Conservation (phyloP, 2,329 filamentous ascomycete species). For the Annulohypoxylon truncatum region DNA sequence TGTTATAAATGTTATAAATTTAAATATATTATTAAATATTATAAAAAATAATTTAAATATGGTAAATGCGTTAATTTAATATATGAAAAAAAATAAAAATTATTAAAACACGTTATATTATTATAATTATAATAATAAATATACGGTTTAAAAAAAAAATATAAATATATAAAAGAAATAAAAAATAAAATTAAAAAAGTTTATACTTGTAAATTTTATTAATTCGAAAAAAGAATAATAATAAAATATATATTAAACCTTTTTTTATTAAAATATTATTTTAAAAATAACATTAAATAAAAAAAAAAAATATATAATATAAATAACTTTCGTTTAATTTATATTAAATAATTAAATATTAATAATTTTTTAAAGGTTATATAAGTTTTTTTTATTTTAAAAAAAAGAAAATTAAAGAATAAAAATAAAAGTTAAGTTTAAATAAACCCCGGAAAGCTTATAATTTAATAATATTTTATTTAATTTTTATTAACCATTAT, state of each 20-base stretch:
- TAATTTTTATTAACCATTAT: too few relatives aligned
- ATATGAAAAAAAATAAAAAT: background rate
- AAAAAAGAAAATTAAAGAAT: too few relatives aligned
- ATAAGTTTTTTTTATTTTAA: too few relatives aligned
- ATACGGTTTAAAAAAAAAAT: background rate
- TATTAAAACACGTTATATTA: background rate
- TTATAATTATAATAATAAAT: background rate
- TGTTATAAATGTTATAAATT: background rate
- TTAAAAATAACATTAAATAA: background rate
- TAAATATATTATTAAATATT: background rate
- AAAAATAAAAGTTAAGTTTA: too few relatives aligned
- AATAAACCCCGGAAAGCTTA: too few relatives aligned
- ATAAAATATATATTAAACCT: background rate
- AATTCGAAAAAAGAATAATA: background rate
- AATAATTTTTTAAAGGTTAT: too few relatives aligned
- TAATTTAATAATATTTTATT: too few relatives aligned
- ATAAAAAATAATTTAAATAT: background rate
- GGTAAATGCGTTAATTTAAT: background rate
- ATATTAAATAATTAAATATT: too few relatives aligned
- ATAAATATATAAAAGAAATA: background rate
- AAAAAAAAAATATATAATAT: background rate
- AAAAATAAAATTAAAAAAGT: background rate
- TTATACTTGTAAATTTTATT: background rate
- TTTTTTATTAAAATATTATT: too few relatives aligned
- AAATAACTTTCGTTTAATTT: too few relatives aligned